Conservation (phyloP, 495 filamentous ascomycete genomes). For the Neurospora sp. region DNA sequence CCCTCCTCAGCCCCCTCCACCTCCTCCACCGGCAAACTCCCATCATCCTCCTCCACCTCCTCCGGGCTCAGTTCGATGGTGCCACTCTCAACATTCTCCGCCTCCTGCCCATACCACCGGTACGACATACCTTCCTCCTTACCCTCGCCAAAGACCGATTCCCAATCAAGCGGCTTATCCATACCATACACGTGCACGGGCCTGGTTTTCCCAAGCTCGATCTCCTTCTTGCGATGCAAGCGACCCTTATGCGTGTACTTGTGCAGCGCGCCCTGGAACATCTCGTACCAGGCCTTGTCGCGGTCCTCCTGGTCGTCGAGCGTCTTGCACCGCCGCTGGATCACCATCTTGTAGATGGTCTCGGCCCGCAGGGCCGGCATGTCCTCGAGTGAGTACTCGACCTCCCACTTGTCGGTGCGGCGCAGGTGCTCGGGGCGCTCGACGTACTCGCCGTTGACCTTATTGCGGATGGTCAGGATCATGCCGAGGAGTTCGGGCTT, state of each 20-base stretch:
- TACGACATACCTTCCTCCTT: not conserved
- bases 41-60: not conserved
- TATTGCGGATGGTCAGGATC: conserved; percentile 59
- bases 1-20: not conserved
- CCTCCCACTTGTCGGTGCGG: conserved; percentile 50
- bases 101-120: not conserved
- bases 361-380: conserved; percentile 25
- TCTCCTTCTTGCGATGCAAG: conserved; percentile 15
- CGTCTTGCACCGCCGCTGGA: conserved; percentile 40
- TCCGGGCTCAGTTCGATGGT: not conserved
- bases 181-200: conserved; percentile 26
- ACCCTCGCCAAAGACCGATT: conserved; percentile 19
- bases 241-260: conserved; percentile 18
- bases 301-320: conserved; percentile 22
- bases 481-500: conserved; percentile 46
- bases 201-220: not conserved
- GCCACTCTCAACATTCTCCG: not conserved
- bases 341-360: conserved; percentile 39
- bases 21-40: not conserved
- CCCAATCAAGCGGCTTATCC: conserved; percentile 11
- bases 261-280: conserved; percentile 26
- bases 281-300: conserved; percentile 28
- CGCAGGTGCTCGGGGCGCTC: conserved; percentile 46
- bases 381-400: conserved; percentile 69
- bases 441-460: conserved; percentile 57